Conservation (phyloP, 2,329 filamentous ascomycete species). For the Myriosclerotinia curreyana region DNA sequence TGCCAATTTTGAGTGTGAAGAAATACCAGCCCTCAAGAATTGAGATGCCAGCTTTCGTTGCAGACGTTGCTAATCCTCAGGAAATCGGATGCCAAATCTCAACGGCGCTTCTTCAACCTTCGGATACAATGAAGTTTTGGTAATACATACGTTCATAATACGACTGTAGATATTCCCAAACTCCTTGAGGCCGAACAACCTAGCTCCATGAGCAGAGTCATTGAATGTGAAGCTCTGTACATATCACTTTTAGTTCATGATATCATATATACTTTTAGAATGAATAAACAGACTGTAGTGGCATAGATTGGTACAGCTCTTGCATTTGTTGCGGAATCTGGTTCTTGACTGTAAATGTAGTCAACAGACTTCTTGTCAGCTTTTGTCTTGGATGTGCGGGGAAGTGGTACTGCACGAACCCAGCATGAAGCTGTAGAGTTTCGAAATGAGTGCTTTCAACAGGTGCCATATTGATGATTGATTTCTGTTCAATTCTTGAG, state of each 20-base stretch:
- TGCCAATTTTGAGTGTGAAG: conserved; percentile 1
- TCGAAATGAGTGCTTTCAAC: conserved; percentile 63
- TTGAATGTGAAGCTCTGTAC: conserved; percentile 83
- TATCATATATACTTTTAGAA: neutral
- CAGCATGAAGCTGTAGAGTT: conserved; percentile 82
- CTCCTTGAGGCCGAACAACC: conserved; percentile 95
- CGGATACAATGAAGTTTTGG: neutral
- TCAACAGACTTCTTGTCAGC: conserved; percentile 22
- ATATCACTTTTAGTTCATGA: conserved; percentile 24
- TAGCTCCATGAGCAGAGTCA: conserved; percentile 91
- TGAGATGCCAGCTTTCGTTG: conserved; percentile 13
- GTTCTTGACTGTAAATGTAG: conserved; percentile 59
- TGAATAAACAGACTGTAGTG: conserved; percentile 56
- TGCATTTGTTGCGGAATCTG: conserved; percentile 78
- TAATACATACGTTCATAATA: conserved; percentile 74
- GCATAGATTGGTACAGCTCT: conserved; percentile 96
- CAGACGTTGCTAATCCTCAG: conserved; percentile 15
- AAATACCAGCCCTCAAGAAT: neutral
- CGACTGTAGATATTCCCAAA: conserved; percentile 95
- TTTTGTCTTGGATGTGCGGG: conserved; percentile 23
- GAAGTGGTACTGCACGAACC: conserved; percentile 49
- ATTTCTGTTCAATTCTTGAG: neutral
- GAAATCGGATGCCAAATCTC: conserved; percentile 19
- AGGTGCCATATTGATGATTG: conserved; percentile 20
- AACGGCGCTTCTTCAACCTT: neutral